Evolutionary conservation across 73 alveolate genomes (phyloP).

Genomic region (Tetrahymena malaccensis): DNA sequence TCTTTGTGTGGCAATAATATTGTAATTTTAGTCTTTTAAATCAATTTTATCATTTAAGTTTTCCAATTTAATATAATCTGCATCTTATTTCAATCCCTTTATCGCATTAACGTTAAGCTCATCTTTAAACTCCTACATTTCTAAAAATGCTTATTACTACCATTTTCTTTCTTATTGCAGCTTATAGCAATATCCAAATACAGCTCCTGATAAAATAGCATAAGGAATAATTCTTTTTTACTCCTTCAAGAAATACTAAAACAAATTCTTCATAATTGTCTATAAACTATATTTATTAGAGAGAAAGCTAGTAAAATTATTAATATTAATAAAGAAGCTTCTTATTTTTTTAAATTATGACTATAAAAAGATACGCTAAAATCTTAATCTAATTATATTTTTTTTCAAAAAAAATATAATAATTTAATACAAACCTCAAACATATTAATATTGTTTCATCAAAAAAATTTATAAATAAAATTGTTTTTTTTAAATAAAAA

Average conservation of each 20-base stretch:
- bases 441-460: no score
- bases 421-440: no score
- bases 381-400: no score
- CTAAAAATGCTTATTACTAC: neutral
- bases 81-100: neutral
- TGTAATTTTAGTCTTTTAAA: neutral
- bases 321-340: no score
- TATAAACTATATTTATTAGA: no score
- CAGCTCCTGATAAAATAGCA: neutral
- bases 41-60: neutral
- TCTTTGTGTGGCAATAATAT: neutral
- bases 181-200: neutral
- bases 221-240: neutral
- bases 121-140: neutral
- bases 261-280: neutral
- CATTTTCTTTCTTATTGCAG: neutral
- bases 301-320: no score
- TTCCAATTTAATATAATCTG: neutral
- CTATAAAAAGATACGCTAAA: no score
- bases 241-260: neutral
- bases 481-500: no score
- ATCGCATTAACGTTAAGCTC: neutral
- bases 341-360: no score
- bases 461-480: no score
- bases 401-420: no score